A percentile compares a stretch with the other conserved stretches of the same genome.
Conservation (phyloP, 345 rosid species). For the Hibiscus trionum region DNA sequence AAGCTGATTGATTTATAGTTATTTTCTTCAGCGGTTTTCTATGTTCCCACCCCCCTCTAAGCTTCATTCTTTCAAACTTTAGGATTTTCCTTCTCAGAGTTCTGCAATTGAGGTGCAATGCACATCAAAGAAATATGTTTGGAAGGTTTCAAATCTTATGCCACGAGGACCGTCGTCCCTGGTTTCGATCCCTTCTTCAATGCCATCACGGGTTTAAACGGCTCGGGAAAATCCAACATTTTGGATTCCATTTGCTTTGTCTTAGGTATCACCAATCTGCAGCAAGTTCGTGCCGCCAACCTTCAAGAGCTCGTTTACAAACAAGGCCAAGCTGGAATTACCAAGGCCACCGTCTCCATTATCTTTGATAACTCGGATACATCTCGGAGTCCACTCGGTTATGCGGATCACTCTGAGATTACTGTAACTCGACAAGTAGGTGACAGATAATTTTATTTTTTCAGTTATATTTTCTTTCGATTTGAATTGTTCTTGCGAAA, state of each 20-base stretch:
- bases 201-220: constrained; percentile 92
- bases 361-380: constrained; percentile 79
- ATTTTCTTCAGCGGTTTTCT: no score
- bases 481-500: not conserved
- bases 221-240: constrained; percentile 96
- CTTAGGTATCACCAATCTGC: constrained; percentile 93
- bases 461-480: not conserved
- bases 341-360: constrained; percentile 87
- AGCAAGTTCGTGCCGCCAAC: constrained; percentile 95
- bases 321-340: constrained; percentile 99
- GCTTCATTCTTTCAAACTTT: not conserved
- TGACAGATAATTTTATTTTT: not conserved
- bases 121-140: constrained; percentile 78
- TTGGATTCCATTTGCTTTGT: constrained; percentile 97
- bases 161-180: constrained; percentile 83
- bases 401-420: constrained; percentile 77
- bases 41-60: no score
- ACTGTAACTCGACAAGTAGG: constrained; percentile 87
- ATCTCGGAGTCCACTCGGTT: constrained; percentile 77
- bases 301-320: constrained; percentile 98
- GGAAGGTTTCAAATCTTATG: constrained; percentile 97
- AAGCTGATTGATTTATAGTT: no score
- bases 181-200: constrained; percentile 93
- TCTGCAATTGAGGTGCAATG: constrained; percentile 25
- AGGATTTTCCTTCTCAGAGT: constrained; percentile 6